Evolutionary conservation across 2,329 filamentous ascomycete species (phyloP).

Genomic region (Ustulina deusta): DNA sequence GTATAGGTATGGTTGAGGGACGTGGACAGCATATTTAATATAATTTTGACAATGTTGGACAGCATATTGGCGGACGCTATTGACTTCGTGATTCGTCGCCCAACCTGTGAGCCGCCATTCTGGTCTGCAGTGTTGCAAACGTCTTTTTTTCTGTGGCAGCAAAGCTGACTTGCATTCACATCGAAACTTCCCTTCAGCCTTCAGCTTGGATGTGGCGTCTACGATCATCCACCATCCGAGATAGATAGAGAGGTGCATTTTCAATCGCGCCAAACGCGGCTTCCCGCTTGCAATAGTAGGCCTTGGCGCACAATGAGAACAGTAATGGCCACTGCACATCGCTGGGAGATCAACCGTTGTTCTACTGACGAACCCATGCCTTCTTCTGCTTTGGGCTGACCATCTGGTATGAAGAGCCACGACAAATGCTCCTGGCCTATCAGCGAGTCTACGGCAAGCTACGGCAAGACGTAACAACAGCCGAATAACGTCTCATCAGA

Average conservation of each 20-base stretch:
- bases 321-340: slow-evolving; percentile 30
- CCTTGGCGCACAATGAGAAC: slow-evolving; percentile 19
- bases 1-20: neutral
- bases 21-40: neutral
- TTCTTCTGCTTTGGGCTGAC: neutral
- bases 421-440: neutral
- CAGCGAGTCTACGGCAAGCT: neutral
- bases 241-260: neutral
- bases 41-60: neutral
- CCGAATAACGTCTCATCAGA: slow-evolving; percentile 17
- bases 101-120: neutral
- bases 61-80: neutral
- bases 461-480: neutral
- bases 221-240: neutral
- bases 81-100: neutral
- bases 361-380: slow-evolving; percentile 2
- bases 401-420: slow-evolving; percentile 15
- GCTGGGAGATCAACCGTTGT: slow-evolving; percentile 26
- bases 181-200: neutral
- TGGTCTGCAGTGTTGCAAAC: neutral
- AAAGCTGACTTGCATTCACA: neutral
- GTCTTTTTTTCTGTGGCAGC: neutral
- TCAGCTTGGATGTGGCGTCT: slow-evolving; percentile 6
- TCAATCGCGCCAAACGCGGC: slow-evolving; percentile 28
- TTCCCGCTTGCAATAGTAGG: slow-evolving; percentile 10